These are phyloP conservation scores for Laguncularia racemosa DNA, from an alignment of 345 rosid genomes.

Conservation along the genomic window DNA sequence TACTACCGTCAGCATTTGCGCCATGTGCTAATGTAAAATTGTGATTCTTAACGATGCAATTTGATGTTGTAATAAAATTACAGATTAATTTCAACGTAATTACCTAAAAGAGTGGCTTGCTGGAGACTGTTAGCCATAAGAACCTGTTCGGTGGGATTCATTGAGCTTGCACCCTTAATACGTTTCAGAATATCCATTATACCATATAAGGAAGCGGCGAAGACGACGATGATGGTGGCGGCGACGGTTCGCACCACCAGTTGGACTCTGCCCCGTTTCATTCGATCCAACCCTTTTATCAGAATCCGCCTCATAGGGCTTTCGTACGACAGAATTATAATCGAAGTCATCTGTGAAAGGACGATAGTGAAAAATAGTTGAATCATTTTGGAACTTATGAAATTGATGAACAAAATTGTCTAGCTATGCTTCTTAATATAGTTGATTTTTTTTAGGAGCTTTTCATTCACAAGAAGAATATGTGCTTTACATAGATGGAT, in stretches of 20 bases:
- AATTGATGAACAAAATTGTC: no score
- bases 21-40: no score
- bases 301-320: constrained; percentile 35
- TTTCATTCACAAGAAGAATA: no score
- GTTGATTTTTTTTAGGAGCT: no score
- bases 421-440: no score
- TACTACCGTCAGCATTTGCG: no score
- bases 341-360: constrained; percentile 29
- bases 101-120: constrained; percentile 50
- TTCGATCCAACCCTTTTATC: constrained; percentile 21
- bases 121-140: constrained; percentile 28
- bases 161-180: constrained; percentile 16
- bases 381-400: constrained; percentile 20
- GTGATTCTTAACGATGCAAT: no score
- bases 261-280: constrained; percentile 39
- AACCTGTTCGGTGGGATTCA: constrained; percentile 42
- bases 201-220: constrained; percentile 15
- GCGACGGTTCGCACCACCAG: constrained; percentile 35
- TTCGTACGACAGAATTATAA: constrained; percentile 22
- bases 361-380: constrained; percentile 27
- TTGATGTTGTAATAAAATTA: no score
- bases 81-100: not conserved
- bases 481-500: no score
- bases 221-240: constrained; percentile 31
- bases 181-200: constrained; percentile 20